Evolutionary conservation across 2,329 filamentous ascomycete genomes (phyloP).

Genomic region (Neurospora sp.): DNA sequence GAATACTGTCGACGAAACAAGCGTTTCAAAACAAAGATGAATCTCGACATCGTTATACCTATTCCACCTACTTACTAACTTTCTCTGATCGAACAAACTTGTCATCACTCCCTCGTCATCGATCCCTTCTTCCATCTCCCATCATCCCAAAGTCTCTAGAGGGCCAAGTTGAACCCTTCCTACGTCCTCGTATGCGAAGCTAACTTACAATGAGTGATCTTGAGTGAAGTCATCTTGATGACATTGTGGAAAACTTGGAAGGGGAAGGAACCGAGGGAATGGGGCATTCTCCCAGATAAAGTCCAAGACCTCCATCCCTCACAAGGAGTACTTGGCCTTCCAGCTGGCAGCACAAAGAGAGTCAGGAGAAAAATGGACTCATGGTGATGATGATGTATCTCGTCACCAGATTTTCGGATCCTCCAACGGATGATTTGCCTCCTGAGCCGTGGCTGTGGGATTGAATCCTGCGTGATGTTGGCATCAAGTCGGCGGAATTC

Average conservation of each 20-base stretch:
- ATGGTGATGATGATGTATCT: no score
- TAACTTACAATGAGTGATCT: not conserved
- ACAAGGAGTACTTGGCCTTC: not conserved
- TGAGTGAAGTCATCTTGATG: not conserved
- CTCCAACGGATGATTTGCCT: not conserved
- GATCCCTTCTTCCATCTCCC: not conserved
- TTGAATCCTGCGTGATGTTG: not conserved
- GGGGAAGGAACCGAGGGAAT: not conserved
- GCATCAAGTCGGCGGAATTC: not conserved
- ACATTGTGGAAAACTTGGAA: not conserved
- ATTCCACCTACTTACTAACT: not conserved
- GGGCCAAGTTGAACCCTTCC: not conserved
- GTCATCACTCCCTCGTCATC: not conserved
- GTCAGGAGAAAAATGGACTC: no score
- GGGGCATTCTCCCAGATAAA: not conserved
- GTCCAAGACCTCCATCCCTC: not conserved
- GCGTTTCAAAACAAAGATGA: not conserved
- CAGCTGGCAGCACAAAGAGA: not conserved
- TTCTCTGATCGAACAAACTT: not conserved
- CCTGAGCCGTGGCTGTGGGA: not conserved
- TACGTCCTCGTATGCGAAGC: not conserved
- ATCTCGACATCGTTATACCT: not conserved
- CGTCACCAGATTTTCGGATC: no score
- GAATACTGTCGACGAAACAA: not conserved
- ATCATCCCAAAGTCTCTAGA: not conserved